Base-by-base conservation (phyloP, 75 land plant genomes). In the Pinus albicaulis region DNA sequence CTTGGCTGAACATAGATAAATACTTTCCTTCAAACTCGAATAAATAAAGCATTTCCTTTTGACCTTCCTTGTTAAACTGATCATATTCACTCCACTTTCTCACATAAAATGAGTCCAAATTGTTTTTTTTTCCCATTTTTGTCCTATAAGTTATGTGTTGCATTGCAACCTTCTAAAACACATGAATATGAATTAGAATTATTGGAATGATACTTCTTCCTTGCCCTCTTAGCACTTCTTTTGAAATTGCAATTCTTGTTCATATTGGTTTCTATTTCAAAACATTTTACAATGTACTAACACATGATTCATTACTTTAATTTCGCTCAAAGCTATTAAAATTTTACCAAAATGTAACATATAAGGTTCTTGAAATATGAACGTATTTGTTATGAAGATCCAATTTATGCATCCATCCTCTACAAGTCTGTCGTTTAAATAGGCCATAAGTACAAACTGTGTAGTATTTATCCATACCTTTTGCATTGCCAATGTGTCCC, bases 401-500 rank as follows among this genome's bases (percentile, higher is more conserved):
- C 20, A n/a, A 41, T 28, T 31, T 11, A 41, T n/a, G 6, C 31
- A 41, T 68, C 14, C 71, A 68, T 36, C 16, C n/a, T 16, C 44
- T 66, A 19, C 8, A 36, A 8, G 41, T 68, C 4, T 1, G 10
- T 68, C 24, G 71, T n/a, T 12, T 13, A 68, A 68, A 38, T n/a
- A 68, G 41, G 71, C 24, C 4, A 68, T 11, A 68, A n/a, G 53
- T 7, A 20, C 71, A 41, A 68, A 41, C 0, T 3, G n/a, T 68
- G 22, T 20, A 12, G 41, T 20, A 41, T 10, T n/a, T 22, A 73
- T 36, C 70, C 44, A 26, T 58, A 91, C 92, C 90, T 91, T 91
- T 57, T 88, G 86, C 57, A 79, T 77, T 17, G 92, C 81, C 75
- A 91, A 84, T 55, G 81, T 91, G 44, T 88, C 91, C 92, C 92